Percentiles rank a stretch among this genome's conserved stretches.
Evolutionary conservation across 2,329 filamentous ascomycete species (phyloP).

Genomic region (Phialophora chinensis): DNA sequence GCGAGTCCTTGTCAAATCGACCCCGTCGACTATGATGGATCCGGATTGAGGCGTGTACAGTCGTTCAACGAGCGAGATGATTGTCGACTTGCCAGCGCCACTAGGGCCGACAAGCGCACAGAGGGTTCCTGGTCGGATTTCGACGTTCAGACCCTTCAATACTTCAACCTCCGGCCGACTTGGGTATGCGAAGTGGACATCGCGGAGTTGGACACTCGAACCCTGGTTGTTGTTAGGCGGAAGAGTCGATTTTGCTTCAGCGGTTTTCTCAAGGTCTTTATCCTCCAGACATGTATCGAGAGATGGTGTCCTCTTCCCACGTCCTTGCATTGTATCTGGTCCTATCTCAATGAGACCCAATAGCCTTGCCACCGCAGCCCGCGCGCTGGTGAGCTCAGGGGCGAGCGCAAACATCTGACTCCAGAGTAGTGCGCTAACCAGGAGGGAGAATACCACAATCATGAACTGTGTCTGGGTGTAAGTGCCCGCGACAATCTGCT

Average conservation of each 20-base stretch:
- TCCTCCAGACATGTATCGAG: not conserved
- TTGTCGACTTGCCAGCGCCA: conserved; percentile 91
- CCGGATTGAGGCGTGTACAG: conserved; percentile 89
- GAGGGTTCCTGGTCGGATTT: conserved; percentile 41
- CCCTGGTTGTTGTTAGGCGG: not conserved
- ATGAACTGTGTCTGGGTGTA: conserved; percentile 75
- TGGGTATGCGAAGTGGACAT: conserved; percentile 88
- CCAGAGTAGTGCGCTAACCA: conserved; percentile 46
- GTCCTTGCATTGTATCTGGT: not conserved
- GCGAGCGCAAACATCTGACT: conserved; percentile 46
- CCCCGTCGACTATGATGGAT: conserved; percentile 78
- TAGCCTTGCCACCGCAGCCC: conserved; percentile 77
- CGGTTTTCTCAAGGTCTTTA: conserved; percentile 11
- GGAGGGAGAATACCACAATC: conserved; percentile 50
- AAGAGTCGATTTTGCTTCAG: conserved; percentile 10
- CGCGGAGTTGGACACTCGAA: conserved; percentile 12
- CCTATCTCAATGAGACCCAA: conserved; percentile 63
- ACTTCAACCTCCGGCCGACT: conserved; percentile 72
- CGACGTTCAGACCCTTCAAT: conserved; percentile 73
- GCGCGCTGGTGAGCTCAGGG: conserved; percentile 77
- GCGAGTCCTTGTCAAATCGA: conserved; percentile 75
- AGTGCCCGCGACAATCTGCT: conserved; percentile 67
- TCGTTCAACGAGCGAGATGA: conserved; percentile 85
- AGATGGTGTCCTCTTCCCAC: not conserved
- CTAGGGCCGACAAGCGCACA: conserved; percentile 83